These are phyloP conservation scores for Effrenium voratum DNA, from an alignment of 73 alveolate species.

Conservation along the genomic window DNA sequence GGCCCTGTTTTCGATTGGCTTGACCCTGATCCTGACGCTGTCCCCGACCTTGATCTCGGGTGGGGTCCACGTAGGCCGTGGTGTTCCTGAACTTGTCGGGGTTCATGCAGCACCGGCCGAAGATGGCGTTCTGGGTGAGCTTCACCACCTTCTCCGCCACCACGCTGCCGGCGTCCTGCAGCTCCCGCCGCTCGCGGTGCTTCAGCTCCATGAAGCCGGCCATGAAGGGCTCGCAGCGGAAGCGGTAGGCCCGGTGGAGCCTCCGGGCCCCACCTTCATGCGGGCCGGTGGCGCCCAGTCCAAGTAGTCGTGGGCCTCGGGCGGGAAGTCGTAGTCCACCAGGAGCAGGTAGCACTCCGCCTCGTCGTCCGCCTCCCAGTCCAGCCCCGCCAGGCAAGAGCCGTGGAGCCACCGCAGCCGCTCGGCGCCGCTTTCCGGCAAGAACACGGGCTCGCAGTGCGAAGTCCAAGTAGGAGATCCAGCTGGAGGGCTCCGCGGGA, in stretches of 20 bases:
- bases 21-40: too few relatives aligned
- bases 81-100: not conserved
- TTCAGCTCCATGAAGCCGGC: not conserved
- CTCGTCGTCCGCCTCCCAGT: not conserved
- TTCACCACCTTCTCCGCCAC: not conserved
- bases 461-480: not conserved
- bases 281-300: conserved; percentile 20
- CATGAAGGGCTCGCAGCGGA: conserved; percentile 8
- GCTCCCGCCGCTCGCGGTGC: not conserved
- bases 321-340: conserved; percentile 6
- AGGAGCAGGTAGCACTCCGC: not conserved
- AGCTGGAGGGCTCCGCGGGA: not conserved
- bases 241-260: not conserved
- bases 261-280: not conserved
- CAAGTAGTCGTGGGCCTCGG: not conserved
- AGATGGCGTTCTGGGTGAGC: not conserved
- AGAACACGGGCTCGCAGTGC: not conserved
- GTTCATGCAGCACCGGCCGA: not conserved
- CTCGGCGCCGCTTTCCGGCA: not conserved
- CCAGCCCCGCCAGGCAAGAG: not conserved
- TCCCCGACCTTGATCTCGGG: too few relatives aligned
- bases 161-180: not conserved
- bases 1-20: too few relatives aligned
- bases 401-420: not conserved
- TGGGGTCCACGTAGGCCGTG: not conserved